These are phyloP conservation scores for Styphnolobium japonicum DNA, from an alignment of 306 rosid species.

Conservation along the genomic window DNA sequence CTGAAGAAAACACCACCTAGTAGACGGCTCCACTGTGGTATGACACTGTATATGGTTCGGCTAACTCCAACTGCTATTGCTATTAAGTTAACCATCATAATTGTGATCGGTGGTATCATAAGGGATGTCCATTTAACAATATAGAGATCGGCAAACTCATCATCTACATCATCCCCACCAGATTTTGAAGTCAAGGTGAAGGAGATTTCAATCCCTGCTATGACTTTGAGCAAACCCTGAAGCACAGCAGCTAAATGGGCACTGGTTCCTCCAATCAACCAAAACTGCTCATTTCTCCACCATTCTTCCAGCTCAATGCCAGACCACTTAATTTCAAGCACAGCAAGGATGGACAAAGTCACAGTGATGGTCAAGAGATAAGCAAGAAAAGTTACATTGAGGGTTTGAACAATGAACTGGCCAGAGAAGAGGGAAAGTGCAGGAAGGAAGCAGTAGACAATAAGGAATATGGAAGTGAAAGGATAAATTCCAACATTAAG, in stretches of 20 bases:
- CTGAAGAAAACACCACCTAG: slow-evolving; percentile 97
- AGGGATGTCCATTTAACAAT: slow-evolving; percentile 83
- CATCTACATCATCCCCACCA: slow-evolving; percentile 77
- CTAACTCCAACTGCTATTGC: slow-evolving; percentile 92
- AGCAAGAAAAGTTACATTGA: slow-evolving; percentile 76
- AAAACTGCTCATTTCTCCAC: slow-evolving; percentile 99
- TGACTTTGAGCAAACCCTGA: slow-evolving; percentile 83
- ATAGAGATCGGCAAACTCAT: slow-evolving; percentile 87
- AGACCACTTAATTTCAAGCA: slow-evolving; percentile 92
- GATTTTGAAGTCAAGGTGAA: slow-evolving; percentile 95
- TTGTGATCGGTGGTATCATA: slow-evolving; percentile 92
- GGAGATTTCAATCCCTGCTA: slow-evolving; percentile 94
- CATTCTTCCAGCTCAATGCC: slow-evolving; percentile 95
- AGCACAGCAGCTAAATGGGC: slow-evolving; percentile 97
- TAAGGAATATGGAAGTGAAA: slow-evolving; percentile 87
- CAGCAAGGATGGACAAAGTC: slow-evolving; percentile 79
- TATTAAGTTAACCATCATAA: slow-evolving; percentile 85
- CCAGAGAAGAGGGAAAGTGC: slow-evolving; percentile 97
- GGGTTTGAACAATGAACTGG: slow-evolving; percentile 87
- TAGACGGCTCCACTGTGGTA: slow-evolving; percentile 90
- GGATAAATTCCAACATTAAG: slow-evolving; percentile 98
- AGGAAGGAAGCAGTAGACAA: slow-evolving; percentile 95
- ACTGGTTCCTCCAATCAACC: slow-evolving; percentile 98
- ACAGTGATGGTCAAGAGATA: slow-evolving; percentile 73
- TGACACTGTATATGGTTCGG: slow-evolving; percentile 79